Percentiles rank a stretch among this genome's conserved stretches.
phyloP scores from a whole-genome alignment of 306 rosid genomes.

The Prunus kanzakura region DNA sequence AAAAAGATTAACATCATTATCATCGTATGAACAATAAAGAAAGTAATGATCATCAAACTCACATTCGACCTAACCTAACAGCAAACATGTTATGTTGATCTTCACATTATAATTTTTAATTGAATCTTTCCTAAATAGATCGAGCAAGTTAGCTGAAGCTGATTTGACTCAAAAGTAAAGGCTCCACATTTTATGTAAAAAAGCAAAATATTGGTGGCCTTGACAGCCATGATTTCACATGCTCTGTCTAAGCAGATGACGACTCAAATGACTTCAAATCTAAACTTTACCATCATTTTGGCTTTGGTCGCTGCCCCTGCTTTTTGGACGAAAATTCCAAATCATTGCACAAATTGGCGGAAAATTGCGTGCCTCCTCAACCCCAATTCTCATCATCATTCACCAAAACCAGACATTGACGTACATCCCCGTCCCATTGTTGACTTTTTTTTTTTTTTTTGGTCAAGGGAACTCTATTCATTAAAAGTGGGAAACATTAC shows the following conservation, averaged over 20 bases:
- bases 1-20: too few relatives aligned
- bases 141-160: not conserved
- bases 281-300: not conserved
- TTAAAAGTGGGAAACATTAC: too few relatives aligned
- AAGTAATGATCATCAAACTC: too few relatives aligned
- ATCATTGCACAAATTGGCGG: constrained; percentile 2
- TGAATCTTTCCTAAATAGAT: not conserved
- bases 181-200: not conserved
- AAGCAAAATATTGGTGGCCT: not conserved
- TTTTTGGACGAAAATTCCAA: constrained; percentile 3
- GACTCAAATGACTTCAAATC: not conserved
- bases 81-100: not conserved
- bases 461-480: too few relatives aligned
- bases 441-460: not conserved
- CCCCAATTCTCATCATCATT: constrained; percentile 5
- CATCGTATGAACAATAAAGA: too few relatives aligned
- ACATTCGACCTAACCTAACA: too few relatives aligned
- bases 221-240: constrained; percentile 12
- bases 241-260: not conserved
- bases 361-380: constrained; percentile 1
- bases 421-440: not conserved
- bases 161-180: not conserved
- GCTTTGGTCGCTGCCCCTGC: not conserved
- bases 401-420: not conserved
- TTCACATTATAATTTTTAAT: not conserved